phyloP scores from a whole-genome alignment of 2,329 filamentous ascomycete genomes.

The Aspergillus ustus region DNA sequence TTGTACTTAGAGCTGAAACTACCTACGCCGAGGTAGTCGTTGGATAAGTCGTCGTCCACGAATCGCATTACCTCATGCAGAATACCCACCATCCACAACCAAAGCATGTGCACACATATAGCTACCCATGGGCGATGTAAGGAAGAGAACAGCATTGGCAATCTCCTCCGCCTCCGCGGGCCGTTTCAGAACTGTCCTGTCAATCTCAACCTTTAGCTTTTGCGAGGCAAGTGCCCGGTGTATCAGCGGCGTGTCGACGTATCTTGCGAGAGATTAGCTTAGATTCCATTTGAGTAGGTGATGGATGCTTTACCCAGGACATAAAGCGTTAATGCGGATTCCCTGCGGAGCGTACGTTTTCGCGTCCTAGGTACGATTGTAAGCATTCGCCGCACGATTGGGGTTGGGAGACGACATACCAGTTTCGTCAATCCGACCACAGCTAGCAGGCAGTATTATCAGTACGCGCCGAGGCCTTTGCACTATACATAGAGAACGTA shows the following conservation, averaged over 20 bases:
- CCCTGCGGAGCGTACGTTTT: slow-evolving; percentile 55
- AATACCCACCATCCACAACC: slow-evolving; percentile 35
- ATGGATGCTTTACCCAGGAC: slow-evolving; percentile 50
- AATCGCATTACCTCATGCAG: slow-evolving; percentile 17
- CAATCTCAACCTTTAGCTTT: slow-evolving; percentile 41
- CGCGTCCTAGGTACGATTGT: slow-evolving; percentile 39
- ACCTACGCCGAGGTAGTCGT: neutral
- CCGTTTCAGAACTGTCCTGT: slow-evolving; percentile 54
- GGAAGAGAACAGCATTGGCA: slow-evolving; percentile 44
- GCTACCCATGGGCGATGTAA: slow-evolving; percentile 47
- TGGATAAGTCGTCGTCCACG: neutral
- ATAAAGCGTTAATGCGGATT: slow-evolving; percentile 65
- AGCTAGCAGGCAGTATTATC: slow-evolving; percentile 14
- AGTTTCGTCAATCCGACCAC: slow-evolving; percentile 31
- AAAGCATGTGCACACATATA: slow-evolving; percentile 47
- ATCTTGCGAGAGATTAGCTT: slow-evolving; percentile 18
- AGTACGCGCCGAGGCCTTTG: neutral
- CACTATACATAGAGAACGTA: slow-evolving; percentile 3
- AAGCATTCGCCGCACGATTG: no score
- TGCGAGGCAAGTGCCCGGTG: slow-evolving; percentile 20
- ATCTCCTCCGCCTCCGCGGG: slow-evolving; percentile 49
- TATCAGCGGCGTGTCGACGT: slow-evolving; percentile 32
- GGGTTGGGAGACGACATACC: slow-evolving; percentile 12
- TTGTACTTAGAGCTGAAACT: neutral
- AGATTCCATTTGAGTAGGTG: neutral